Evolutionary conservation across 805 yeast species (phyloP), one percentile per base, ranked within the genome.

Genomic region (Saccharomycopsis sp.): DNA sequence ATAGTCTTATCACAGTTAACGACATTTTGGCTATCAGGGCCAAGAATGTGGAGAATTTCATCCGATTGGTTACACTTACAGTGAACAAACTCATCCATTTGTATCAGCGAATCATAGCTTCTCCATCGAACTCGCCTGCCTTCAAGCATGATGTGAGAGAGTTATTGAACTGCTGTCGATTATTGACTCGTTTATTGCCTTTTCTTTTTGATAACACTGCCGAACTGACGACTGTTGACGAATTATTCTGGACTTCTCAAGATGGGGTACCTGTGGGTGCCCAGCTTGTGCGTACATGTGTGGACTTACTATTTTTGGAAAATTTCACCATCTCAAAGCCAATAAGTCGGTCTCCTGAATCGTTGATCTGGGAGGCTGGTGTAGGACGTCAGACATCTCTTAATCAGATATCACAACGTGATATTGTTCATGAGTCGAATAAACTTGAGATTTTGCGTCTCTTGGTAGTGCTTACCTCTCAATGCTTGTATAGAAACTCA

Each of bases 331-430:
- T 82, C n/a, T 64, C 62, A 8, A 34, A 56, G 5, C 34, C 29
- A 14, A 41, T 53, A 20, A 58, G 68, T 22, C 69, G 70, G 29
- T 70, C 72, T 3, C 63, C 68, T 2, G 77, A 77, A 23, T 72
- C 70, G 55, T 62, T 73, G 5, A 74, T 86, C 1, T 91, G 97
- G 97, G 96, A 88, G 64, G 82, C 87, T 2, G 97, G 97, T 3
- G 77, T 91, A 35, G 92, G 89, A 1, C 68, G 73, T 2, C 38
- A 7, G 38, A 65, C 69, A 1, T 69, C 62, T 2, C 56, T 56
- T 3, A 64, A 59, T 50, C 53, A 9, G 17, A 24, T 17, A 1
- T 55, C 63, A 14, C 64, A 62, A 58, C 73, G 71, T 57, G 53
- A 69, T 60, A 71, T 79, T 0, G 72, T 73, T 22, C 66, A 82